Conservation (phyloP, 352 stramenopile genomes). For the Halophytophthora polymorphica region DNA sequence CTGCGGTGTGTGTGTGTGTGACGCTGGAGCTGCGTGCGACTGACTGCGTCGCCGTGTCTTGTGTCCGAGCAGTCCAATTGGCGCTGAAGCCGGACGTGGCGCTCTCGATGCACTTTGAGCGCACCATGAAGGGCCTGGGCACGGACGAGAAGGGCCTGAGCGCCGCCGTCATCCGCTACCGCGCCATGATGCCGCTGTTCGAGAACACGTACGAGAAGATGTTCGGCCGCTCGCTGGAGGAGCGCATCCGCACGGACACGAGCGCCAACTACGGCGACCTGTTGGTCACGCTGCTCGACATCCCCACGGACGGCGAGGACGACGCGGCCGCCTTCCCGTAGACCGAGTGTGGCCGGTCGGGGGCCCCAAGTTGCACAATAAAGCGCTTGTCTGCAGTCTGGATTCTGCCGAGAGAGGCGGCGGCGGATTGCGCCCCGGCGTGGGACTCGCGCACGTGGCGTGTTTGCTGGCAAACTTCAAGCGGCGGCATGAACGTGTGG, state of each 20-base stretch:
- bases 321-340: background rate
- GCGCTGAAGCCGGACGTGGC: slow-evolving; percentile 46
- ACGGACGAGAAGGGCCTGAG: slow-evolving; percentile 62
- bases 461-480: too few relatives aligned
- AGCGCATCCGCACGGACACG: slow-evolving; percentile 53
- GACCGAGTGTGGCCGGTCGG: too few relatives aligned
- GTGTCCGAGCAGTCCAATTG: slow-evolving; percentile 36
- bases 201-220: slow-evolving; percentile 39
- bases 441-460: too few relatives aligned
- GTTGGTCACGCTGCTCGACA: slow-evolving; percentile 47
- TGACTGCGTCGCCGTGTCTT: slow-evolving; percentile 5
- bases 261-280: slow-evolving; percentile 54
- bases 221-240: slow-evolving; percentile 40
- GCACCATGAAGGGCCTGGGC: slow-evolving; percentile 52
- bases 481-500: too few relatives aligned
- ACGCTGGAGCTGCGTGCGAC: too few relatives aligned
- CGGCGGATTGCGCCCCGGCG: too few relatives aligned
- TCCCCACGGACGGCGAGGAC: slow-evolving; percentile 12
- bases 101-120: slow-evolving; percentile 52
- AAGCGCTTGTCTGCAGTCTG: too few relatives aligned
- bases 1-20: too few relatives aligned
- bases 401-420: too few relatives aligned
- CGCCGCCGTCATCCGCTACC: slow-evolving; percentile 52
- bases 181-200: slow-evolving; percentile 39
- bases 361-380: too few relatives aligned